Percentiles rank a stretch among this genome's conserved stretches.
Evolutionary conservation across 148 eudicot species (phyloP).

Genomic region (Vaccinium vitisidaea): DNA sequence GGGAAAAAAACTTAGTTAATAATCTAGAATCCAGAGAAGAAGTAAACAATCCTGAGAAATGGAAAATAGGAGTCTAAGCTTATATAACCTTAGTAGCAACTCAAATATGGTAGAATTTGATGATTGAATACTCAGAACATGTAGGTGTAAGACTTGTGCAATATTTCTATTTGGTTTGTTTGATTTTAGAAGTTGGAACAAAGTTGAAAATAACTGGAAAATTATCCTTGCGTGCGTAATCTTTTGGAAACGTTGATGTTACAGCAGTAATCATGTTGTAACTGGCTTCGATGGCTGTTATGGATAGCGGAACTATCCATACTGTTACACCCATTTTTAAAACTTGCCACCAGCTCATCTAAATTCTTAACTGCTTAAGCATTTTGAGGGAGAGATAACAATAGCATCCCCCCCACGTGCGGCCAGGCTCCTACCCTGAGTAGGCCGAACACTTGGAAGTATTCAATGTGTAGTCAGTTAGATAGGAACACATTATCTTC

Average conservation of each 20-base stretch:
- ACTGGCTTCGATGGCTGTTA: background rate
- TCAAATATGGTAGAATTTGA: too few relatives aligned
- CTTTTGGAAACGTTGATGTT: background rate
- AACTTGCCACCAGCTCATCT: background rate
- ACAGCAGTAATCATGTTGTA: background rate
- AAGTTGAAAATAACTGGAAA: too few relatives aligned
- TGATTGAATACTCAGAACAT: too few relatives aligned
- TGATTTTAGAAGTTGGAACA: too few relatives aligned
- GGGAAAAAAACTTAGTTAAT: too few relatives aligned
- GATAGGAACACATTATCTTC: background rate
- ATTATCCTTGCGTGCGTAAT: too few relatives aligned
- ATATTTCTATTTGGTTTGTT: too few relatives aligned
- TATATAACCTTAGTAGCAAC: too few relatives aligned
- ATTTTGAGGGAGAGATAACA: background rate
- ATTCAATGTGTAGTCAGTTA: background rate
- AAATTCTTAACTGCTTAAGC: background rate
- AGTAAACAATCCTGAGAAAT: too few relatives aligned
- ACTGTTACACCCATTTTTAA: background rate
- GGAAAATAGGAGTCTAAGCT: too few relatives aligned
- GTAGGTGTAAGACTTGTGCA: too few relatives aligned
- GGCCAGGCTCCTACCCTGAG: background rate
- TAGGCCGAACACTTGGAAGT: background rate
- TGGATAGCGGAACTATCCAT: background rate
- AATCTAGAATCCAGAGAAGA: too few relatives aligned
- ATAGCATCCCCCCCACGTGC: background rate